Evolutionary conservation across 768 basidiomycete genomes (phyloP).

Genomic region (Cubamyces lactineus): DNA sequence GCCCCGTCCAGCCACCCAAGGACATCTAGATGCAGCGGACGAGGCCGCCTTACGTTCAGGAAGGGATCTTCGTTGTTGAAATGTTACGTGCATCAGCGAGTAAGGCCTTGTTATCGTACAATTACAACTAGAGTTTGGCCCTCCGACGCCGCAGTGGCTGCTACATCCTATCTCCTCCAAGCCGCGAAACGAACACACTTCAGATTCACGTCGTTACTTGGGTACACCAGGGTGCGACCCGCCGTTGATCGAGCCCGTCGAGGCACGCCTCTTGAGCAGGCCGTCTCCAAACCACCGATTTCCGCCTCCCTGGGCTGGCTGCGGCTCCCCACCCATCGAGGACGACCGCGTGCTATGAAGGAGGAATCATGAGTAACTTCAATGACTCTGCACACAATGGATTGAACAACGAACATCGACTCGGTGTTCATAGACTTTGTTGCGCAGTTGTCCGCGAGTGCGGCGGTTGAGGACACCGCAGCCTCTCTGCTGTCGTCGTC

Average conservation of each 20-base stretch:
- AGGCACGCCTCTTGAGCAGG: constrained; percentile 5
- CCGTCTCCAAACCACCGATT: constrained; percentile 12
- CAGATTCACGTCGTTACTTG: not conserved
- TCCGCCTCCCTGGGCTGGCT: not conserved
- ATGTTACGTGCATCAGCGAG: no score
- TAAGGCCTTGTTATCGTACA: no score
- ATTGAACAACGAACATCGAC: not conserved
- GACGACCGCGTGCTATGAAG: constrained; percentile 2
- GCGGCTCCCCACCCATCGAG: not conserved
- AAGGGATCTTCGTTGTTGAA: no score
- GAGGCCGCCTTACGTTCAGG: no score
- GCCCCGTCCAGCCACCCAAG: not conserved
- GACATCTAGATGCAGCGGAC: not conserved
- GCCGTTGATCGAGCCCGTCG: constrained; percentile 8
- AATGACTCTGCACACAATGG: no score
- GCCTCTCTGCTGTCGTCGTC: constrained; percentile 16
- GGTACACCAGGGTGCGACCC: constrained; percentile 10
- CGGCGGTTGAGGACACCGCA: not conserved
- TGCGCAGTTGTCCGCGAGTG: not conserved
- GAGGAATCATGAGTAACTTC: not conserved
- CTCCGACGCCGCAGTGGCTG: not conserved
- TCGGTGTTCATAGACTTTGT: not conserved
- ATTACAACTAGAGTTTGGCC: no score
- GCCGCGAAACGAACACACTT: no score
- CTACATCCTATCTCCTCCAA: not conserved